Evolutionary conservation across 257 asterid genomes (phyloP), one percentile per base, ranked within the genome.

Genomic region (Fraxinus cuspidata): DNA sequence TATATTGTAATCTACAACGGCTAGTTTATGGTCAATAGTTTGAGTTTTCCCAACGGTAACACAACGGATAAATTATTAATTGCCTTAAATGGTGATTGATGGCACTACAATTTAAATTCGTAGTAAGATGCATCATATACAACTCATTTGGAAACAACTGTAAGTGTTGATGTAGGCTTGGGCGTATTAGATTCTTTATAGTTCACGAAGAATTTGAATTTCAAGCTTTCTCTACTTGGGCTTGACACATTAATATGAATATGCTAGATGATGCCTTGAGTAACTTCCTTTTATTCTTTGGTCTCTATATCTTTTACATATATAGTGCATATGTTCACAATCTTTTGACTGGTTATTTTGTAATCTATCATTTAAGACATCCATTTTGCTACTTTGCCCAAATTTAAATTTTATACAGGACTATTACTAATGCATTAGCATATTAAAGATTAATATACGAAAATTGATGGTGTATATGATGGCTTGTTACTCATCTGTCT

Each of bases 11-110:
- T 19, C 2, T 56, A 18, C 25, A 63, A 63, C 69, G 69, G 69
- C 69, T 63, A 63, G 32, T 63, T 63, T 12, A 27, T 63, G 19
- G 32, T 11, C 18, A 12, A 23, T 25, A 10, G 32, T 63, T 10
- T 63, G 34, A 63, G 25, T 16, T 53, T 53, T 53, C 10, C 3
- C 64, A 63, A 63, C 18, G 32, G 32, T 10, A 63, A 27, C 69
- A 25, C 11, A 63, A 63, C 69, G 69, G 69, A 63, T 63, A 63
- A 63, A 63, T 63, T 63, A 63, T 27, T 63, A 23, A 63, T 63
- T 63, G 34, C 69, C 69, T 25, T 63, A 13, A 60, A 9, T 60
- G 68, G 68, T 60, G 68, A 21, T 21, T 21, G 68, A 60, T 60
- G 29, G 5, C 31, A 60, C 68, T 8, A 60, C 10, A 60, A 7